phyloP scores from a whole-genome alignment of 192 early-diverging fungal species.

The Pilobolus umbonatus region DNA sequence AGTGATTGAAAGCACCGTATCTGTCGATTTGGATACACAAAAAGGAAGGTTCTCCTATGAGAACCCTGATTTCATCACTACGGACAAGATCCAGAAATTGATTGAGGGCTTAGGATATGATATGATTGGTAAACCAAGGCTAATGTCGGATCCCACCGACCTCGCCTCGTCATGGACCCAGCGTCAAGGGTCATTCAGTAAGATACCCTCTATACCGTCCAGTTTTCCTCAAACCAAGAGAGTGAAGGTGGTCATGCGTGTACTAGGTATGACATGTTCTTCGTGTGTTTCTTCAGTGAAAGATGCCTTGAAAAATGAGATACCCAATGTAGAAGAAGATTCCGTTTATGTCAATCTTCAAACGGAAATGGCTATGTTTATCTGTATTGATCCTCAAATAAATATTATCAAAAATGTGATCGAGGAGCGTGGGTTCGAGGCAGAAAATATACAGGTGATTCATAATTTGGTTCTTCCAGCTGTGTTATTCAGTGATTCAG shows the following conservation, averaged over 20 bases:
- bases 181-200: too few species aligned
- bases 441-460: slow-evolving; percentile 28
- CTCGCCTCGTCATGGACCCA: not conserved
- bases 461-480: slow-evolving; percentile 19
- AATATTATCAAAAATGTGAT: slow-evolving; percentile 41
- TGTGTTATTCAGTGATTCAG: not conserved
- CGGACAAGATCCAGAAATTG: slow-evolving; percentile 38
- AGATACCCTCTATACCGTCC: not conserved
- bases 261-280: slow-evolving; percentile 81
- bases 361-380: slow-evolving; percentile 35
- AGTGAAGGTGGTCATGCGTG: slow-evolving; percentile 31
- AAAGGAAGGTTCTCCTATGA: slow-evolving; percentile 53
- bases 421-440: slow-evolving; percentile 62
- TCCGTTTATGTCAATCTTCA: slow-evolving; percentile 42
- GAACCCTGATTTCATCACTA: slow-evolving; percentile 23
- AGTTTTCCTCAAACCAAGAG: not conserved
- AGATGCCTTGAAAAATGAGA: slow-evolving; percentile 37
- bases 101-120: slow-evolving; percentile 81
- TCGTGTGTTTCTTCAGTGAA: slow-evolving; percentile 76
- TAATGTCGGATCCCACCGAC: not conserved
- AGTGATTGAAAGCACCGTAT: slow-evolving; percentile 46
- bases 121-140: slow-evolving; percentile 22
- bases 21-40: slow-evolving; percentile 64
- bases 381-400: slow-evolving; percentile 13
- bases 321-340: slow-evolving; percentile 42